These are phyloP conservation scores for Phytopythium cucurbitacearum DNA, from an alignment of 352 stramenopile genomes.

Conservation along the genomic window DNA sequence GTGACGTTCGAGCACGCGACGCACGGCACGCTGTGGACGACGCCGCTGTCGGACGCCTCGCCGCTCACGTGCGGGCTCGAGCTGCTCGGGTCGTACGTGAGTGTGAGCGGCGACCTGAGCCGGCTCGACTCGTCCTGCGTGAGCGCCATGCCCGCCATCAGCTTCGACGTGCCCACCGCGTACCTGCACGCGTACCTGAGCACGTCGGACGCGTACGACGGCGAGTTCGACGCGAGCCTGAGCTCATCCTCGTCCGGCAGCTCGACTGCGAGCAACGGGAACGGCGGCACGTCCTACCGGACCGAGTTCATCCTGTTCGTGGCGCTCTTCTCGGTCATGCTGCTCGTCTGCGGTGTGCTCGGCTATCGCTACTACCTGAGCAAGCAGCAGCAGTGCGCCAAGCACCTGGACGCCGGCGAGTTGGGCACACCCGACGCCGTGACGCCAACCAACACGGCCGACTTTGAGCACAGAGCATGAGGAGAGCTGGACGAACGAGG, in stretches of 20 bases:
- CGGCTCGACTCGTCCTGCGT: constrained; percentile 47
- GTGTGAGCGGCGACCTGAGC: constrained; percentile 20
- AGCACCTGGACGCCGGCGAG: no score
- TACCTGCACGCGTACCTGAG: constrained; percentile 28
- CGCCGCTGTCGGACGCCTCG: constrained; percentile 13
- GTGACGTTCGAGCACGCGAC: constrained; percentile 43
- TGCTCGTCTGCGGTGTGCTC: constrained; percentile 22
- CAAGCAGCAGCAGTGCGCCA: no score
- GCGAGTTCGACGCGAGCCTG: constrained; percentile 20
- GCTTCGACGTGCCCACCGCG: constrained; percentile 13
- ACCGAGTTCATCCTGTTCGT: constrained; percentile 32
- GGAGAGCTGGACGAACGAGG: no score
- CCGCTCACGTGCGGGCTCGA: constrained; percentile 39
- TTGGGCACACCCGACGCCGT: no score
- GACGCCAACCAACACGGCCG: no score
- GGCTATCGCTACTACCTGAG: constrained; percentile 12
- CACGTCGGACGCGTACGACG: constrained; percentile 32
- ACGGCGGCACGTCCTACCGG: constrained; percentile 20
- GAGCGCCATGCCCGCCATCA: constrained; percentile 22
- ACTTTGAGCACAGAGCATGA: no score
- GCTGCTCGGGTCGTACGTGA: constrained; percentile 40
- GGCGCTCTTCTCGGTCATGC: constrained; percentile 23
- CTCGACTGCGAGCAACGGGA: constrained; percentile 12
- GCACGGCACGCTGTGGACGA: constrained; percentile 32
- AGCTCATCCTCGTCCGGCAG: constrained; percentile 16